Evolutionary conservation across 345 rosid genomes (phyloP).

Genomic region (Salix dunnii): DNA sequence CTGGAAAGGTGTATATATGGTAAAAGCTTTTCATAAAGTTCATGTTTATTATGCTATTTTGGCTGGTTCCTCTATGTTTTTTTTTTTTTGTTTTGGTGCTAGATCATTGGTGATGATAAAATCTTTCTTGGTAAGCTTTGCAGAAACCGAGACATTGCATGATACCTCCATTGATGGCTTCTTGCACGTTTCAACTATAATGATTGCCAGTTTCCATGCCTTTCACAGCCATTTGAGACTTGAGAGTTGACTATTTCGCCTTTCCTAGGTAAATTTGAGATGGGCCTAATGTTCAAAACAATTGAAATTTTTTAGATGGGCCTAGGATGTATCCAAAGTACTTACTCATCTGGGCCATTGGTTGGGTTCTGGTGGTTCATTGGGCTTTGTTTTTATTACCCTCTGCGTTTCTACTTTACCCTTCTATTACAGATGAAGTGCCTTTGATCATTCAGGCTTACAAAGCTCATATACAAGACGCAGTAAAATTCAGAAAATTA

Average conservation of each 20-base stretch:
- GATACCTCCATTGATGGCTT: conserved; percentile 14
- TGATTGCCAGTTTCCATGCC: neutral
- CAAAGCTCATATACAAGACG: no score
- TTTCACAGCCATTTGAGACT: neutral
- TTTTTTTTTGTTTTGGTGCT: neutral
- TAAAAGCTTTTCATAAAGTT: no score
- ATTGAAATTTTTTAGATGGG: neutral
- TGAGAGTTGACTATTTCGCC: neutral
- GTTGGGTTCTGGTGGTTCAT: neutral
- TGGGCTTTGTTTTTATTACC: no score
- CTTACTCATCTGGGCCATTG: neutral
- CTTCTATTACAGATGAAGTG: no score
- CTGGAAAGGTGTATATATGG: no score
- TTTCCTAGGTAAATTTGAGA: neutral
- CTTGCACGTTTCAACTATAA: conserved; percentile 4
- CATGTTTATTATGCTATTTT: conserved; percentile 14
- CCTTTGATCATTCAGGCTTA: no score
- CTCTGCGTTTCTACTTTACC: no score
- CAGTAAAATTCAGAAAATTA: no score
- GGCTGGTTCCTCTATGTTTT: neutral
- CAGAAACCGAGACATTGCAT: neutral
- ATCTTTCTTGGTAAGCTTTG: conserved; percentile 22
- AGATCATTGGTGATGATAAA: conserved; percentile 14
- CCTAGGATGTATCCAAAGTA: neutral
- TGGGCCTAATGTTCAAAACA: neutral